Evolutionary conservation across 495 filamentous ascomycete species (phyloP).

Genomic region (Sordaria brevicollis): DNA sequence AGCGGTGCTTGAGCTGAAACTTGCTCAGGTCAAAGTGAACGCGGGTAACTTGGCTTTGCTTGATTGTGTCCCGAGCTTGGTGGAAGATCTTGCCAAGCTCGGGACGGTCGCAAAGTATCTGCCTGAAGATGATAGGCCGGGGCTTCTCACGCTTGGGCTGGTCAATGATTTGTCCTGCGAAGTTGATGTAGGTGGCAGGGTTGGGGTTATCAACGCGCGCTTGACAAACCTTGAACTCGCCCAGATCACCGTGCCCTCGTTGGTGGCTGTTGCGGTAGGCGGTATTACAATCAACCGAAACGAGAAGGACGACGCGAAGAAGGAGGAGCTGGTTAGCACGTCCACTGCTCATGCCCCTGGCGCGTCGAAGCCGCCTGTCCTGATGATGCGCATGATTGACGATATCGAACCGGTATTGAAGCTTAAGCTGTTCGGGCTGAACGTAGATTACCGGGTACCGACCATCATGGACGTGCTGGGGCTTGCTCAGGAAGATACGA

Average conservation of each 20-base stretch:
- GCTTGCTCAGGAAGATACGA: slow-evolving; percentile 48
- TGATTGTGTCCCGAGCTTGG: slow-evolving; percentile 53
- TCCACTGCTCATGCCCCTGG: slow-evolving; percentile 1
- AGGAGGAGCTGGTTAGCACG: slow-evolving; percentile 55
- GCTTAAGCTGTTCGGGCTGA: slow-evolving; percentile 71
- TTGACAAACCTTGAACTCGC: slow-evolving; percentile 59
- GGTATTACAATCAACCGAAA: slow-evolving; percentile 52
- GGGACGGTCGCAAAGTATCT: slow-evolving; percentile 89
- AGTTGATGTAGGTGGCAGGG: slow-evolving; percentile 47
- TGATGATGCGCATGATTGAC: slow-evolving; percentile 70
- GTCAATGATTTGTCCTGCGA: slow-evolving; percentile 49
- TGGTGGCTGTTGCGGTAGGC: slow-evolving; percentile 65
- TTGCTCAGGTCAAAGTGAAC: slow-evolving; percentile 48
- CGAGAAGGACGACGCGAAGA: slow-evolving; percentile 43
- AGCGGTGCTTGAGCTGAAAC: slow-evolving; percentile 61
- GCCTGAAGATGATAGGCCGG: slow-evolving; percentile 90
- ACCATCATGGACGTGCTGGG: slow-evolving; percentile 70
- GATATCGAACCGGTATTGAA: slow-evolving; percentile 89
- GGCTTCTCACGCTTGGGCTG: slow-evolving; percentile 64
- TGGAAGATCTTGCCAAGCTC: slow-evolving; percentile 66
- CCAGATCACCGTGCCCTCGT: slow-evolving; percentile 73
- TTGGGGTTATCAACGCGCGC: slow-evolving; percentile 52
- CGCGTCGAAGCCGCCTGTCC: slow-evolving; percentile 41
- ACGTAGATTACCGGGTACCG: slow-evolving; percentile 74
- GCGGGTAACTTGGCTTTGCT: slow-evolving; percentile 52